Percentiles rank a stretch among this genome's conserved stretches.
Conservation (phyloP, 805 yeast genomes). For the Cyberlindnera lachancei region DNA sequence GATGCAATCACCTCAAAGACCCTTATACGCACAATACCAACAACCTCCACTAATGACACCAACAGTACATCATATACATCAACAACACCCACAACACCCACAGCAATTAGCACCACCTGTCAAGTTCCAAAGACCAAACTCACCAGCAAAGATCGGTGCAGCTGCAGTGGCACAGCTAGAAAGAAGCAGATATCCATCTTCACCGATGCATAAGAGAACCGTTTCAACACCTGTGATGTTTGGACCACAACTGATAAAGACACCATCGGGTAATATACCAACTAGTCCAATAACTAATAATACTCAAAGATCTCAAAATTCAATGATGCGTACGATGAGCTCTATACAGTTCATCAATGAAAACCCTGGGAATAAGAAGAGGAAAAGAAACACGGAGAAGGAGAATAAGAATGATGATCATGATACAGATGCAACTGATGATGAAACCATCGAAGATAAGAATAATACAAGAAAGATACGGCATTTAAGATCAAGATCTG, state of each 20-base stretch:
- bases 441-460: slow-evolving; percentile 5
- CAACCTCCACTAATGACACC: slow-evolving; percentile 2
- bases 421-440: slow-evolving; percentile 13
- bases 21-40: slow-evolving; percentile 1
- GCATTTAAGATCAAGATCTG: slow-evolving; percentile 18
- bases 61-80: slow-evolving; percentile 1
- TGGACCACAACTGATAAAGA: slow-evolving; percentile 1
- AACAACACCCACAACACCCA: slow-evolving; percentile 3
- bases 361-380: slow-evolving; percentile 21
- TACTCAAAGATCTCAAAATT: slow-evolving; percentile 5
- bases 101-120: slow-evolving; percentile 18
- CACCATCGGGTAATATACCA: slow-evolving; percentile 1
- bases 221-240: slow-evolving; percentile 29
- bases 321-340: slow-evolving; percentile 23
- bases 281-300: background rate
- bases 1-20: slow-evolving; percentile 1
- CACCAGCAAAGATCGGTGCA: slow-evolving; percentile 71
- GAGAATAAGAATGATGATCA: slow-evolving; percentile 8
- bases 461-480: slow-evolving; percentile 4
- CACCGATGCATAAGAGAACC: slow-evolving; percentile 30
- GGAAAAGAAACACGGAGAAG: slow-evolving; percentile 3
- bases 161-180: slow-evolving; percentile 52
- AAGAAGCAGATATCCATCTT: slow-evolving; percentile 19
- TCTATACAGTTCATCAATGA: slow-evolving; percentile 23
- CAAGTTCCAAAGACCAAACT: slow-evolving; percentile 34